phyloP scores from a whole-genome alignment of 1,284 basidiomycete species.

The Xanthoconium separans region DNA sequence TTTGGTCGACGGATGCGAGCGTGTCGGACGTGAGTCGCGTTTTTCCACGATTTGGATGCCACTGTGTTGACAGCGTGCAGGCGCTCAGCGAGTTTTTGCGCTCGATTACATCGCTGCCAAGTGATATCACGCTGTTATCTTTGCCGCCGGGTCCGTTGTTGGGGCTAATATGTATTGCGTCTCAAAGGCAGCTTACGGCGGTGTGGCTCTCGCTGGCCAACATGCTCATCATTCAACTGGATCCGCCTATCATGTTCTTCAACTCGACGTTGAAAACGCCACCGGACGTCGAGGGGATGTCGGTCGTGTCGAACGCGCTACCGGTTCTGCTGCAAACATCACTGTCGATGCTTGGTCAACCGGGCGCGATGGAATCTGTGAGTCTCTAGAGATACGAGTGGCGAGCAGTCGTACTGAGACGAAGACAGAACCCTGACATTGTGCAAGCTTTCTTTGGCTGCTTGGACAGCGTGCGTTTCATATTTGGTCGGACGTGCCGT shows the following conservation, averaged over 20 bases:
- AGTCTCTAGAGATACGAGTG: slow-evolving; percentile 25
- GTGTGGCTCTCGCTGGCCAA: slow-evolving; percentile 82
- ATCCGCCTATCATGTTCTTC: slow-evolving; percentile 60
- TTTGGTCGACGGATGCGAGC: slow-evolving; percentile 76
- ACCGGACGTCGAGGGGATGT: slow-evolving; percentile 41
- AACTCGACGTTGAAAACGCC: slow-evolving; percentile 41
- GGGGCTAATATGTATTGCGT: slow-evolving; percentile 73
- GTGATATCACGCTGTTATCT: slow-evolving; percentile 74
- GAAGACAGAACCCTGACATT: slow-evolving; percentile 76
- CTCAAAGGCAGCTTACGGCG: slow-evolving; percentile 71
- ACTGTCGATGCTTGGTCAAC: slow-evolving; percentile 51
- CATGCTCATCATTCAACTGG: slow-evolving; percentile 76
- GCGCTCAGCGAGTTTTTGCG: slow-evolving; percentile 79
- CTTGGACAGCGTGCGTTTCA: slow-evolving; percentile 58
- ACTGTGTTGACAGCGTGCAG: slow-evolving; percentile 38
- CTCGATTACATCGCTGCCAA: slow-evolving; percentile 71
- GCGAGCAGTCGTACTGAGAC: slow-evolving; percentile 8
- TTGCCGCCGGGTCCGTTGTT: slow-evolving; percentile 77
- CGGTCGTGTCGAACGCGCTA: slow-evolving; percentile 53
- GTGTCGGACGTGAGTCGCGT: slow-evolving; percentile 65
- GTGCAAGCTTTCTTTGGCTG: slow-evolving; percentile 86
- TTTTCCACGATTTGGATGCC: not conserved
- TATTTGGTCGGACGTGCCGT: not conserved
- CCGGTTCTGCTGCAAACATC: slow-evolving; percentile 63
- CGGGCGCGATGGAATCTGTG: slow-evolving; percentile 71